phyloP scores from a whole-genome alignment of 2,329 filamentous ascomycete genomes.

The Sphaerulina musiva region DNA sequence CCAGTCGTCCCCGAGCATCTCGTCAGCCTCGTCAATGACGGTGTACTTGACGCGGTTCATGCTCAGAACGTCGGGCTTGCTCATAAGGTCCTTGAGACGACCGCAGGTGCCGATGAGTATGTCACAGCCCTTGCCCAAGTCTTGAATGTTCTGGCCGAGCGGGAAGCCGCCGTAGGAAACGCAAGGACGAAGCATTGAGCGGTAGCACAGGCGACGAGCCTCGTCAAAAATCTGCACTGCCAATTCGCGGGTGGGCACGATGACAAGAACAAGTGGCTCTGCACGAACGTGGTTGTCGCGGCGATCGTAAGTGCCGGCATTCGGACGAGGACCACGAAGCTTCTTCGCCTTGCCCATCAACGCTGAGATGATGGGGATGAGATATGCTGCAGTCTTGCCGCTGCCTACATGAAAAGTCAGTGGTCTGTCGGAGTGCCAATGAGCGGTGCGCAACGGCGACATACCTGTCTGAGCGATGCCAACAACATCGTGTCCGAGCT shows the following conservation, averaged over 20 bases:
- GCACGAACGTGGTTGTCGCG: conserved; percentile 55
- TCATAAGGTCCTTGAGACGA: conserved; percentile 77
- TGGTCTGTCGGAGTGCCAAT: conserved; percentile 4
- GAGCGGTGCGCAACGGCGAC: conserved; percentile 25
- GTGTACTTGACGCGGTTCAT: conserved; percentile 70
- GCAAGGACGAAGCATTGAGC: conserved; percentile 86
- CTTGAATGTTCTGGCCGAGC: conserved; percentile 58
- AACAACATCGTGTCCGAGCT: conserved; percentile 72
- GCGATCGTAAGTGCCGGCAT: conserved; percentile 46
- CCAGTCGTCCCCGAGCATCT: conserved; percentile 77
- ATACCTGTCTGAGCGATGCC: conserved; percentile 87
- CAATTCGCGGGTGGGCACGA: conserved; percentile 82
- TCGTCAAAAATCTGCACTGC: conserved; percentile 95
- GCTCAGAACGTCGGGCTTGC: conserved; percentile 60
- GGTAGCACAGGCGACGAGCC: conserved; percentile 84
- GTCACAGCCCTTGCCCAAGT: conserved; percentile 80
- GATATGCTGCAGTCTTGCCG: conserved; percentile 89
- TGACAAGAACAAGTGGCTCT: conserved; percentile 79
- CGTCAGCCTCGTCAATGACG: conserved; percentile 90
- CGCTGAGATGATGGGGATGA: conserved; percentile 81
- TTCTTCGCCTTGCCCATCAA: conserved; percentile 95
- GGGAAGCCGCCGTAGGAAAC: conserved; percentile 83
- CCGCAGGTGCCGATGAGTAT: conserved; percentile 83
- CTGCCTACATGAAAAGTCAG: conserved; percentile 56
- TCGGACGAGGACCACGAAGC: conserved; percentile 70